phyloP scores from a whole-genome alignment of 108 stramenopile species.

The Discostella pseudostelligera region DNA sequence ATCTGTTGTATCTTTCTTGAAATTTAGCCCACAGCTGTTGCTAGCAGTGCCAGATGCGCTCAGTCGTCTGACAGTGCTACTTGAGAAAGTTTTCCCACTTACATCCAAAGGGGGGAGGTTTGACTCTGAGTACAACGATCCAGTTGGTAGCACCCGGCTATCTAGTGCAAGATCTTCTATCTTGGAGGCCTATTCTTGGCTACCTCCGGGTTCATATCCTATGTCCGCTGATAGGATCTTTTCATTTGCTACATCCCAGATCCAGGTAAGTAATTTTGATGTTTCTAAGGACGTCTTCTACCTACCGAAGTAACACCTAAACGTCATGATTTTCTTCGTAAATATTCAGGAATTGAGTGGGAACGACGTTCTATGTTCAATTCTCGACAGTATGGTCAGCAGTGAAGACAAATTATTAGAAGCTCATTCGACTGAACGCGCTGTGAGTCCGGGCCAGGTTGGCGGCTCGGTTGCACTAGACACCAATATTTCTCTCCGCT shows the following conservation, averaged over 20 bases:
- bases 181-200: conserved; percentile 87
- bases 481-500: conserved; percentile 53
- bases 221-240: conserved; percentile 81
- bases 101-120: conserved; percentile 63
- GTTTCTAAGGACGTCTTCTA: too few species aligned
- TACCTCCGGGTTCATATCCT: conserved; percentile 86
- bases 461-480: conserved; percentile 64
- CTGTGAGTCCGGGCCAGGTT: conserved; percentile 55
- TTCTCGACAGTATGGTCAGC: conserved; percentile 64
- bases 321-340: neutral
- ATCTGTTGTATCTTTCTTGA: conserved; percentile 72
- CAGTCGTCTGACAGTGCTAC: conserved; percentile 56
- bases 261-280: conserved; percentile 44
- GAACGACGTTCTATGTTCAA: conserved; percentile 62
- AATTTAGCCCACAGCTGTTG: conserved; percentile 71
- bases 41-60: conserved; percentile 83
- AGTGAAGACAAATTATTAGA: conserved; percentile 71
- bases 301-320: too few species aligned
- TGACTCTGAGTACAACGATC: conserved; percentile 44
- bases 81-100: conserved; percentile 73
- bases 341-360: conserved; percentile 39
- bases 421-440: conserved; percentile 60
- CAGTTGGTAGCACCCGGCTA: conserved; percentile 49
- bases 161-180: conserved; percentile 79
- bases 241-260: conserved; percentile 67